Base-by-base conservation (phyloP, 164 flowering plant species). In the Annona cherimola region DNA sequence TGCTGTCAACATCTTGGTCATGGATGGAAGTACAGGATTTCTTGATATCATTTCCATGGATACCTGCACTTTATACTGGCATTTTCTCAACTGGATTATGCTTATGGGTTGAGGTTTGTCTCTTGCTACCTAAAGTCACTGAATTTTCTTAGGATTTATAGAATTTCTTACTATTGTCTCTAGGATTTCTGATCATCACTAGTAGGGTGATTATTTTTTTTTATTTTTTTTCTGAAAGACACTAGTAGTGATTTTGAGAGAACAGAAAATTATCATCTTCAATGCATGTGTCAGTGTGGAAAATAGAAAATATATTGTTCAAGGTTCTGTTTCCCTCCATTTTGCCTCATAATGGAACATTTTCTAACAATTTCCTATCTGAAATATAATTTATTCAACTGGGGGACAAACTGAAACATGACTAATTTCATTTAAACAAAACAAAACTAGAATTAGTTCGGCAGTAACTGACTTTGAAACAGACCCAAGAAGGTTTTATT, bases 61-160 rank as follows among this genome's bases (percentile, higher is more conserved):
- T 93, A 65, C 95, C 98, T 69, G 91, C 94, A 61, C 79, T 91
- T 5, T 93, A 93, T 74, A 93, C 96, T 26, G 96, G 94, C 42
- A 61, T 85, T 61, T 84, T 93, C 61, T 89, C 96, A 59, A 91
- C 96, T 41, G 91, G 90, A 2, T 71, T 90, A 62, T 93, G 96
- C 88, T 82, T 89, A 73, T 90, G 92, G 93, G 68, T 86, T 57
- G 98, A 93, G 95, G 98, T 93, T 83, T n/a, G 64, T 50, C 57
- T 68, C 63, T 62, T 41, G 14, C 41, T 50, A 19, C 44, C 6
- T 69, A 11, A 4, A 35, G 9, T 71, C 46, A 20, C n/a, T 39
- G 57, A 14, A 42, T 45, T 26, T 14, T 42, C 44, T 64, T 39
- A 41, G 40, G 14, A 54, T 7, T 54, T 54, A 54, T 54, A 16